A percentile compares a stretch with the other conserved stretches of the same genome.
Conservation (phyloP, 2,329 filamentous ascomycete species). For the Colletotrichum lini region DNA sequence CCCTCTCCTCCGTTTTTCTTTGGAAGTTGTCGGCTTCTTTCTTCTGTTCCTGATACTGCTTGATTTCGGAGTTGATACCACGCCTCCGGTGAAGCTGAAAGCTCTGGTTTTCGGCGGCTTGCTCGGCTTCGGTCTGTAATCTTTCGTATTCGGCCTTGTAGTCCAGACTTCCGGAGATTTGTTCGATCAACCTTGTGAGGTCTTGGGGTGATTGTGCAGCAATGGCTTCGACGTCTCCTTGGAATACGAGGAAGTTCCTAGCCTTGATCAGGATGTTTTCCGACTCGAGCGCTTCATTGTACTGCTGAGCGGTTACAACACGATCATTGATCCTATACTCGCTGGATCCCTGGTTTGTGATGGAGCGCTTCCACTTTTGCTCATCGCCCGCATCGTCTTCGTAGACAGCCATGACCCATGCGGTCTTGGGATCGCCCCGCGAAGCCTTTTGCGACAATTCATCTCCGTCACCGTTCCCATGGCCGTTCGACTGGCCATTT, state of each 20-base stretch:
- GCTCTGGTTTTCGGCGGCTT: slow-evolving; percentile 89
- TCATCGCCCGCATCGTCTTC: slow-evolving; percentile 97
- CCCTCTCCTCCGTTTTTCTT: slow-evolving; percentile 89
- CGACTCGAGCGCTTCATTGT: slow-evolving; percentile 91
- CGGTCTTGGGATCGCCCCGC: slow-evolving; percentile 89
- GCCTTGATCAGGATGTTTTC: slow-evolving; percentile 99
- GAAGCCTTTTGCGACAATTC: slow-evolving; percentile 73
- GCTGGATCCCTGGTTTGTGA: slow-evolving; percentile 89
- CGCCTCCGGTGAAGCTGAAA: slow-evolving; percentile 90
- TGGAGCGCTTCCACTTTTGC: slow-evolving; percentile 95
- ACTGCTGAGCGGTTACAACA: slow-evolving; percentile 88
- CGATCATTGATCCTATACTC: slow-evolving; percentile 98
- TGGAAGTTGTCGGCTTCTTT: slow-evolving; percentile 95
- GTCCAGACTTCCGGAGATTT: slow-evolving; percentile 96
- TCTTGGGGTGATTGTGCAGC: slow-evolving; percentile 96
- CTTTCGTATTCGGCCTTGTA: slow-evolving; percentile 95
- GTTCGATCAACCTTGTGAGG: slow-evolving; percentile 93
- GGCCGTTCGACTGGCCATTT: slow-evolving; percentile 74
- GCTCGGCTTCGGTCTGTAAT: slow-evolving; percentile 88
- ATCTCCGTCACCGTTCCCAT: slow-evolving; percentile 72
- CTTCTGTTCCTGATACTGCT: slow-evolving; percentile 97
- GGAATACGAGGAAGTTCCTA: slow-evolving; percentile 97
- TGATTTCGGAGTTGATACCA: slow-evolving; percentile 97
- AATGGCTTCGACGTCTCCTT: slow-evolving; percentile 97
- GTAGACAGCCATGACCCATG: slow-evolving; percentile 99